Evolutionary conservation across 2,329 filamentous ascomycete genomes (phyloP).

Genomic region (Botrytis cinerea): DNA sequence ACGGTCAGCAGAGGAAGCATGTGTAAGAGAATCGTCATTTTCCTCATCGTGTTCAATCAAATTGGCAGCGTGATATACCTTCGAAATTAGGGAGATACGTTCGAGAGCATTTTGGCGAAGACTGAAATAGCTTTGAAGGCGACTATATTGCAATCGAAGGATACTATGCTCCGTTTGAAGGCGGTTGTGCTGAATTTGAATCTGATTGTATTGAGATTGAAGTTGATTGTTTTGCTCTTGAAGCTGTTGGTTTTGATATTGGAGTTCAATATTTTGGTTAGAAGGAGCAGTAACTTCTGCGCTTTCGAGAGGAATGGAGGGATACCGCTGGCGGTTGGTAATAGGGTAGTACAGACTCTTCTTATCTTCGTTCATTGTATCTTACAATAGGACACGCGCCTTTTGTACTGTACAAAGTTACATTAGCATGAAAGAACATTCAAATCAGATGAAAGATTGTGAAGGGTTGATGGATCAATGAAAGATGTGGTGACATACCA

Average conservation of each 20-base stretch:
- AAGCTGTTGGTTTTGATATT: neutral
- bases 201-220: neutral
- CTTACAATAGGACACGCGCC: neutral
- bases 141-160: neutral
- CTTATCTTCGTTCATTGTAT: neutral
- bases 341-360: neutral
- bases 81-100: neutral
- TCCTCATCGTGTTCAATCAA: neutral
- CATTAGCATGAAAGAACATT: neutral
- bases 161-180: neutral
- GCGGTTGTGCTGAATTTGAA: neutral
- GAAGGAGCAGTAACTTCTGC: neutral
- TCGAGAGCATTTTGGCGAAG: neutral
- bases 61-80: accelerated
- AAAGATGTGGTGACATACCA: neutral
- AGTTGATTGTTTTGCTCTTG: too few species aligned
- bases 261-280: neutral
- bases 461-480: neutral
- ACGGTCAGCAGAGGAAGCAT: neutral
- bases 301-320: neutral
- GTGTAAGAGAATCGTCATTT: neutral
- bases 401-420: neutral
- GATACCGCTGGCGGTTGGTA: neutral
- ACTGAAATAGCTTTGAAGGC: neutral
- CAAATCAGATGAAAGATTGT: neutral